Percentiles rank a stretch among this genome's conserved stretches.
phyloP scores from a whole-genome alignment of 805 yeast genomes.

The Pichia cabralensis region DNA sequence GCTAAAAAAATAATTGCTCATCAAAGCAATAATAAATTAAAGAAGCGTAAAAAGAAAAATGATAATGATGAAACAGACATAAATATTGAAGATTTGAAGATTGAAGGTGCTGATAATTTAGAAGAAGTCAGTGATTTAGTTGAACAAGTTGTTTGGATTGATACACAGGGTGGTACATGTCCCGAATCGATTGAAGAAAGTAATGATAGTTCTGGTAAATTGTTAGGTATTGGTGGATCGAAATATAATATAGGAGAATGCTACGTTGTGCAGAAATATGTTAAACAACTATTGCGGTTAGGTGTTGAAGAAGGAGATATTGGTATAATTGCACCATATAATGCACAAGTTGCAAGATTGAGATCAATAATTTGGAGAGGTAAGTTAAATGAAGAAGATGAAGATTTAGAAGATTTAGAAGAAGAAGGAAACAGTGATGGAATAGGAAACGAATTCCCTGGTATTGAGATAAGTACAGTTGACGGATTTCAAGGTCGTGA shows the following conservation, averaged over 20 bases:
- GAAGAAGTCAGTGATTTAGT: constrained; percentile 41
- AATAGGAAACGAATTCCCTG: constrained; percentile 20
- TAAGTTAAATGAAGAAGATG: constrained; percentile 9
- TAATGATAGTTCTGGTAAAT: constrained; percentile 5
- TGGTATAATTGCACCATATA: constrained; percentile 87
- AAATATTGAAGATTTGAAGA: too few relatives aligned
- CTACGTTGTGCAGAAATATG: constrained; percentile 46
- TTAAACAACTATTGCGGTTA: constrained; percentile 35
- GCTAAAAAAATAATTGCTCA: constrained; percentile 3
- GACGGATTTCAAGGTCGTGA: constrained; percentile 98
- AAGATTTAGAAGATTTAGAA: not conserved
- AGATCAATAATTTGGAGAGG: constrained; percentile 33
- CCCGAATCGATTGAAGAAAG: constrained; percentile 45
- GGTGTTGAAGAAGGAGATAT: constrained; percentile 51
- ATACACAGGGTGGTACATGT: constrained; percentile 85
- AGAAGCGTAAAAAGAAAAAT: constrained; percentile 19
- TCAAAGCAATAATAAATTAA: too few relatives aligned
- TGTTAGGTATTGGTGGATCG: constrained; percentile 30
- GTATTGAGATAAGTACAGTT: constrained; percentile 74
- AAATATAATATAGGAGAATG: constrained; percentile 75
- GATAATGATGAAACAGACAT: constrained; percentile 6
- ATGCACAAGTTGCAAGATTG: constrained; percentile 68
- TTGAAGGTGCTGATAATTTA: not conserved
- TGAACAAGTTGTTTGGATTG: constrained; percentile 67
- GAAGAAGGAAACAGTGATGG: not conserved